Evolutionary conservation across 1,139 yeast species (phyloP), one percentile per base, ranked within the genome.

Genomic region (Candida sanyaensis): DNA sequence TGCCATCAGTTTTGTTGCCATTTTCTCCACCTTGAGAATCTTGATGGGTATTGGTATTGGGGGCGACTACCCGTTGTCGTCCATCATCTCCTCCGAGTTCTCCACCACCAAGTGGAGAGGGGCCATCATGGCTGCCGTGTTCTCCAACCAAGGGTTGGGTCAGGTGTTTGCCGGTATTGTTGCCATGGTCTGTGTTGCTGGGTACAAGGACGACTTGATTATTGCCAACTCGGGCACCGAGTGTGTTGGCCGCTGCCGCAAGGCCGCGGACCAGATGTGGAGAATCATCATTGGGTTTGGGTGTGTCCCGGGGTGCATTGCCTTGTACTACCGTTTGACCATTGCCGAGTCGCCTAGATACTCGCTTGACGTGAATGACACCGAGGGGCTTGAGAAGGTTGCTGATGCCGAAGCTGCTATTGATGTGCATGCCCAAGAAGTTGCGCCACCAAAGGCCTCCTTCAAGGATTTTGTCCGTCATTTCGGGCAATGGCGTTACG

Each of bases 11-110:
- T 86, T 88, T 61, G 82, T 81, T 44, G 96, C 92, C 45, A 76
- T 87, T 47, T 76, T 88, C 55, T 71, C 84, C n/a, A 83, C 86
- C 58, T 83, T 83, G 70, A 85, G 96, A 81, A 83, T 88, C 55
- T 63, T 88, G 53, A 85, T 85, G 89, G 96, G 96, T 76, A 84
- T 93, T 61, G 99, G 99, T 84, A 95, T 93, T 62, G 99, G 99
- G 76, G 99, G 98, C 80, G 99, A 93, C 74, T 93, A 93, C 73
- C 99, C 99, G 60, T 83, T 93, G 71, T 91, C 98, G 39, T 93
- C 98, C 38, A 86, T 88, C 68, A 88, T 88, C 59, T 86, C 96
- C 9, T 85, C 96, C 45, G 96, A 88, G 73, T 88, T 88, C 62
- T 81, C 96, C 33, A 87, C 96, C 50, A 88, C 96, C 59, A 88